Conservation (phyloP, 2,329 filamentous ascomycete genomes). For the Cytospora chrysosperma region DNA sequence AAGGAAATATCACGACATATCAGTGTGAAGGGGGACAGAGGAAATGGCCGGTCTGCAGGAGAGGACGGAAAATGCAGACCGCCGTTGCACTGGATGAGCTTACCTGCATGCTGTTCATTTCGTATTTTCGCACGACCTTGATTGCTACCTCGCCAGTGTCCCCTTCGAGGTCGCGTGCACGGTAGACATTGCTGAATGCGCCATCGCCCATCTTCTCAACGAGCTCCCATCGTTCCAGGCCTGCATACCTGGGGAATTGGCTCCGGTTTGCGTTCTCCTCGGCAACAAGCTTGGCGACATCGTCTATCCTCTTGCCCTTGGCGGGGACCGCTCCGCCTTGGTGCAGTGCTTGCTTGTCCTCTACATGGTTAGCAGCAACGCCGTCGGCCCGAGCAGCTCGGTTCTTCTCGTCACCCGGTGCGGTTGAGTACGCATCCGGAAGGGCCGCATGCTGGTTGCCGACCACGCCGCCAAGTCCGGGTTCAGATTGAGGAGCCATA, state of each 20-base stretch:
- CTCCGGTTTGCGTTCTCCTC: conserved; percentile 85
- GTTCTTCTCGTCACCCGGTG: conserved; percentile 60
- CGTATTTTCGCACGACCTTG: conserved; percentile 97
- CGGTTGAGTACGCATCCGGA: conserved; percentile 61
- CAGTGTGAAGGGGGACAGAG: conserved; percentile 31
- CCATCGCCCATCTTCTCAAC: conserved; percentile 98
- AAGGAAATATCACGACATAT: conserved; percentile 29
- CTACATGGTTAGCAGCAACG: conserved; percentile 61
- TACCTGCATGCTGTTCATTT: conserved; percentile 99
- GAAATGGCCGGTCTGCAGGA: conserved; percentile 22
- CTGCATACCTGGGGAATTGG: conserved; percentile 84
- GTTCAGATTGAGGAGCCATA: conserved; percentile 48
- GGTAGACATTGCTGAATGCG: conserved; percentile 98
- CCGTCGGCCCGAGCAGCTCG: conserved; percentile 67
- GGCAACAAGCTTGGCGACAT: conserved; percentile 80
- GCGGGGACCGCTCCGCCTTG: conserved; percentile 28
- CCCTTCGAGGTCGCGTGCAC: conserved; percentile 73
- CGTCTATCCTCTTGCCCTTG: conserved; percentile 51
- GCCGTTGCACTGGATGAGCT: conserved; percentile 43
- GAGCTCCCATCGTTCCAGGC: conserved; percentile 80
- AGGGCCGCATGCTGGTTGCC: conserved; percentile 52
- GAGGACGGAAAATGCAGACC: conserved; percentile 4
- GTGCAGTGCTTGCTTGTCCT: conserved; percentile 56
- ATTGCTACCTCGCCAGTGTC: conserved; percentile 83
- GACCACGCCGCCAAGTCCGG: conserved; percentile 36